phyloP scores from a whole-genome alignment of 2,329 filamentous ascomycete genomes.

The Colletotrichum tabaci region DNA sequence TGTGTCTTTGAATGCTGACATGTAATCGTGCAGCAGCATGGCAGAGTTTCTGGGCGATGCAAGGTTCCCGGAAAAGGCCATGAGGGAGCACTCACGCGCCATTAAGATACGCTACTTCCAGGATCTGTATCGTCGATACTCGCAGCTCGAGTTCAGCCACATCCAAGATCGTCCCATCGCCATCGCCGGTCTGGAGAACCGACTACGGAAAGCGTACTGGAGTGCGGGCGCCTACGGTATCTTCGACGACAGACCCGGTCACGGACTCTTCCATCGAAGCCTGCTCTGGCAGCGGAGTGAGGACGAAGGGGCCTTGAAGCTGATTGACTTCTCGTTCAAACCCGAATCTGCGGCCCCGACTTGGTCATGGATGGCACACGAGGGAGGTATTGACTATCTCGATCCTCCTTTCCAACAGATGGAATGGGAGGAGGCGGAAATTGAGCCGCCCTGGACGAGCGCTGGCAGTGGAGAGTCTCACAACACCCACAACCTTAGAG shows the following conservation, averaged over 20 bases:
- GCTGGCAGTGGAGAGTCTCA: too few species aligned
- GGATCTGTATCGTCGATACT: slow-evolving; percentile 21
- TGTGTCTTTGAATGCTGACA: neutral
- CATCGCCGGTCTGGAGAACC: slow-evolving; percentile 14
- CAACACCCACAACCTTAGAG: too few species aligned
- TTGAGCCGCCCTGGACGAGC: neutral
- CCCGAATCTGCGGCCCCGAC: slow-evolving; percentile 43
- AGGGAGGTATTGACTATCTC: slow-evolving; percentile 50
- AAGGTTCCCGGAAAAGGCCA: slow-evolving; percentile 6
- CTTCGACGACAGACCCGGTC: neutral
- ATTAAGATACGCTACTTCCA: slow-evolving; percentile 23
- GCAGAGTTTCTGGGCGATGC: slow-evolving; percentile 20
- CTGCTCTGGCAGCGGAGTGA: slow-evolving; percentile 13
- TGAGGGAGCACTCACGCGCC: neutral
- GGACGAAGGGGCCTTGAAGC: neutral
- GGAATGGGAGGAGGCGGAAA: neutral
- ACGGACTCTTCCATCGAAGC: neutral
- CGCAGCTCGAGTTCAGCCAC: neutral
- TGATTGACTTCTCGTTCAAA: neutral
- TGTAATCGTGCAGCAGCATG: neutral
- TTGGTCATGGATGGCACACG: slow-evolving; percentile 56
- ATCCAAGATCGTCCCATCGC: slow-evolving; percentile 10
- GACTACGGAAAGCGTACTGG: slow-evolving; percentile 1
- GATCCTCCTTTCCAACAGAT: slow-evolving; percentile 43
- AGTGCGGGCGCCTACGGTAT: slow-evolving; percentile 7